Percentiles rank a stretch among this genome's conserved stretches.
Evolutionary conservation across 805 yeast genomes (phyloP).

Genomic region (Candida quercuum): DNA sequence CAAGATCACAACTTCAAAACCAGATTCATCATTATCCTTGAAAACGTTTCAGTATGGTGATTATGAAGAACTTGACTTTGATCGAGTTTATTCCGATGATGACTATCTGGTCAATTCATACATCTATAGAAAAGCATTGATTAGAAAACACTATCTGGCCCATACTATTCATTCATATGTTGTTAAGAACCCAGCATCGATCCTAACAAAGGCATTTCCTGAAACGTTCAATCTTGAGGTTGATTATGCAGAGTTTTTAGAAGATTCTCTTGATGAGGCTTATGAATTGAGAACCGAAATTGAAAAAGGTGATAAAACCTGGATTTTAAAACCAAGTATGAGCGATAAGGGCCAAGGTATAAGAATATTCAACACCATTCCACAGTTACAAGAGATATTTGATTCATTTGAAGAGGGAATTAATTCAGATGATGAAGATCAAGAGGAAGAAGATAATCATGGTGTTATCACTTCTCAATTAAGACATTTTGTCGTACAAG

Average conservation of each 20-base stretch:
- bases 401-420: conserved; percentile 80
- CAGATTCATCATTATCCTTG: conserved; percentile 3
- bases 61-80: conserved; percentile 83
- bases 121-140: conserved; percentile 83
- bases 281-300: conserved; percentile 83
- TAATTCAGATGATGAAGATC: conserved; percentile 56
- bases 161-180: conserved; percentile 71
- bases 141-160: conserved; percentile 85
- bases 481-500: conserved; percentile 88
- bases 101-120: conserved; percentile 70
- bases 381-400: conserved; percentile 77
- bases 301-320: conserved; percentile 53
- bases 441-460: conserved; percentile 36
- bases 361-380: conserved; percentile 69
- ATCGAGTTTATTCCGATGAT: conserved; percentile 41
- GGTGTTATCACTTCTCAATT: conserved; percentile 82
- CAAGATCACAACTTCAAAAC: conserved; percentile 13
- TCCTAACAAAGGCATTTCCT: conserved; percentile 59
- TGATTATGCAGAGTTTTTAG: conserved; percentile 93
- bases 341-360: conserved; percentile 97
- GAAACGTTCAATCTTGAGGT: conserved; percentile 77
- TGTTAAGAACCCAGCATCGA: conserved; percentile 69
- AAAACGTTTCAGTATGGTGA: conserved; percentile 78
- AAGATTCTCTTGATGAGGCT: conserved; percentile 88
- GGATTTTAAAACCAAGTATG: conserved; percentile 96